Evolutionary conservation across 2,329 filamentous ascomycete species (phyloP), one percentile per base, ranked within the genome.

Genomic region (Cladophialophora carrionii): DNA sequence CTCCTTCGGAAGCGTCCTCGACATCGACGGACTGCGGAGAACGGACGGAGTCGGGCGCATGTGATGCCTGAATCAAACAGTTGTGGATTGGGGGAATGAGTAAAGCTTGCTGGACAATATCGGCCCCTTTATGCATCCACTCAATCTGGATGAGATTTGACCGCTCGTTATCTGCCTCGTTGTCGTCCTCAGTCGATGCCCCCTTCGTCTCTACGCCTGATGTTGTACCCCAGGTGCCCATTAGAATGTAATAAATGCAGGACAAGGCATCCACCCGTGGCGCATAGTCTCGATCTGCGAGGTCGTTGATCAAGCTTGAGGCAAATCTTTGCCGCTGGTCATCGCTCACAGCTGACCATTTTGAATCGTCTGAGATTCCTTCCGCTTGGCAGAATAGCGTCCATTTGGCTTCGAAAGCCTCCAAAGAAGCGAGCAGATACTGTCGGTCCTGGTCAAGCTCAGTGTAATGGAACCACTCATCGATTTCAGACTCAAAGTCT

Each of bases 401-500:
- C 91, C 91, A 96, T 73, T 88, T 85, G 74, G 87, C 85, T 69
- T 92, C 86, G 74, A 96, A 98, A 1, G 88, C 87, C 43, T 87
- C 83, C 73, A 91, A 90, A 22, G 90, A 88, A 60, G 88, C 86
- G 60, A 90, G 85, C 56, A 97, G 82, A 73, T 93, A 88, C 54
- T 89, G 84, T 79, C 91, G 90, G 75, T 98, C 93, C 77, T 90
- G 90, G 26, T 72, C 69, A 22, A 68, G 41, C 68, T 92, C 88
- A 72, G 90, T 90, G 78, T 98, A 97, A 60, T 89, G 88, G 78
- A 99, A 99, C 95, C 95, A 99, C 79, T 99, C 95, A 75, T 98
- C 92, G 55, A 99, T 83, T 80, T 99, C 95, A 69, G 95, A 91
- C 20, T 90, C 87, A 72, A 96, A 89, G 0, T 87, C 81, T 24